These are phyloP conservation scores for Rhizophora apiculata DNA, from an alignment of 345 rosid genomes.

Conservation along the genomic window DNA sequence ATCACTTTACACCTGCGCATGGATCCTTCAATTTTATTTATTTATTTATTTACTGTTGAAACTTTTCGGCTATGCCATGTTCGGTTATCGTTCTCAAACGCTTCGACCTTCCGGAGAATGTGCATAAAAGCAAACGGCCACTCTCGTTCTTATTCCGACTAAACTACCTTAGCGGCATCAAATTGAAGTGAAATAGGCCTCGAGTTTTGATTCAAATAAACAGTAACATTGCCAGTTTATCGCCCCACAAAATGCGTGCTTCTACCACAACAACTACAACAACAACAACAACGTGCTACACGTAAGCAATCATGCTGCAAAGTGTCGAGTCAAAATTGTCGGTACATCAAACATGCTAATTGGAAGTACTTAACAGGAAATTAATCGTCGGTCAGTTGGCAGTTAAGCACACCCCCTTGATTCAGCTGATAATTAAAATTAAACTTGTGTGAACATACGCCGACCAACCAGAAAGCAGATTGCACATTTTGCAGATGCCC, in stretches of 20 bases:
- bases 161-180: too few species aligned
- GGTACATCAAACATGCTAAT: neutral
- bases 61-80: conserved; percentile 9
- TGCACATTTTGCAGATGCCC: neutral
- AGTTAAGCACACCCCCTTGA: neutral
- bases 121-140: too few species aligned
- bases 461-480: neutral
- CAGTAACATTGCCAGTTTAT: too few species aligned
- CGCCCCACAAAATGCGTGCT: too few species aligned
- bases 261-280: too few species aligned
- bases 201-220: too few species aligned
- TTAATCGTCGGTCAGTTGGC: neutral
- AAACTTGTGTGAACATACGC: neutral
- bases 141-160: too few species aligned
- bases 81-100: conserved; percentile 23
- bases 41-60: neutral
- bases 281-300: too few species aligned
- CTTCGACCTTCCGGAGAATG: conserved; percentile 12
- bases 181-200: too few species aligned
- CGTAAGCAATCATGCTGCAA: too few species aligned
- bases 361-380: too few species aligned
- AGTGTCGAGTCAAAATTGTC: too few species aligned
- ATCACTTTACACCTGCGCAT: conserved; percentile 16
- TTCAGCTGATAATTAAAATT: neutral
- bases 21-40: neutral